Percentiles rank a stretch among this genome's conserved stretches.
phyloP scores from a whole-genome alignment of 257 asterid genomes.

The Jasminum sambac region DNA sequence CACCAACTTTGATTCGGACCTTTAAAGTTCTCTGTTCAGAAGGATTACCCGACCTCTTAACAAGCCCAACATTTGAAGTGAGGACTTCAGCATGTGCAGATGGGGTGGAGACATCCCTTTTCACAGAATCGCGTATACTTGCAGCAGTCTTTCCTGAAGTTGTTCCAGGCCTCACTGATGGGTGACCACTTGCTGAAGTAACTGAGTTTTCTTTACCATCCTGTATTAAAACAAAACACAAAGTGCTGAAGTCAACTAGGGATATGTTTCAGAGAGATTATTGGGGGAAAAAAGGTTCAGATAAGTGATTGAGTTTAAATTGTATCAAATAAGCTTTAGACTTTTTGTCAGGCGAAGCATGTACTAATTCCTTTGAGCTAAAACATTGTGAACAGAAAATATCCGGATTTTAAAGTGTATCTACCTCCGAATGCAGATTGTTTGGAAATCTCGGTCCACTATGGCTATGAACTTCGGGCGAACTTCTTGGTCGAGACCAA shows the following conservation, averaged over 20 bases:
- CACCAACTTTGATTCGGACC: slow-evolving; percentile 87
- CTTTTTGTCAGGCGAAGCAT: neutral
- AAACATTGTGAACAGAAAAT: neutral
- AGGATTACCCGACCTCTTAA: slow-evolving; percentile 39
- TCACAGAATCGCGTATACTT: slow-evolving; percentile 35
- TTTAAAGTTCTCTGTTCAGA: slow-evolving; percentile 71
- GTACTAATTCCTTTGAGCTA: neutral
- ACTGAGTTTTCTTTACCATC: slow-evolving; percentile 55
- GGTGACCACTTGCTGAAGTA: slow-evolving; percentile 55
- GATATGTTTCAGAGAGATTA: too few relatives aligned
- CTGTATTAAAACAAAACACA: slow-evolving; percentile 48
- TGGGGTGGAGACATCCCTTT: slow-evolving; percentile 34
- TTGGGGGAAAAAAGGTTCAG: too few relatives aligned
- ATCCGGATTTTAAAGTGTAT: slow-evolving; percentile 18
- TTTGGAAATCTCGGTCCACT: slow-evolving; percentile 54
- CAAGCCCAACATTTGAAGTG: slow-evolving; percentile 42
- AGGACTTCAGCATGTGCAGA: slow-evolving; percentile 48
- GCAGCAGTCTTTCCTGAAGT: slow-evolving; percentile 50
- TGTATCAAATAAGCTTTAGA: too few relatives aligned
- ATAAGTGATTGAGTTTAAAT: too few relatives aligned
- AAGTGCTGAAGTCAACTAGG: slow-evolving; percentile 33
- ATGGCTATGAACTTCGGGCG: slow-evolving; percentile 48
- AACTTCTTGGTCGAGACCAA: slow-evolving; percentile 59
- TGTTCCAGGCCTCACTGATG: slow-evolving; percentile 46
- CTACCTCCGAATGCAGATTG: slow-evolving; percentile 66